These are phyloP conservation scores for Sutorius australiensis DNA, from an alignment of 768 basidiomycete genomes.

Conservation along the genomic window DNA sequence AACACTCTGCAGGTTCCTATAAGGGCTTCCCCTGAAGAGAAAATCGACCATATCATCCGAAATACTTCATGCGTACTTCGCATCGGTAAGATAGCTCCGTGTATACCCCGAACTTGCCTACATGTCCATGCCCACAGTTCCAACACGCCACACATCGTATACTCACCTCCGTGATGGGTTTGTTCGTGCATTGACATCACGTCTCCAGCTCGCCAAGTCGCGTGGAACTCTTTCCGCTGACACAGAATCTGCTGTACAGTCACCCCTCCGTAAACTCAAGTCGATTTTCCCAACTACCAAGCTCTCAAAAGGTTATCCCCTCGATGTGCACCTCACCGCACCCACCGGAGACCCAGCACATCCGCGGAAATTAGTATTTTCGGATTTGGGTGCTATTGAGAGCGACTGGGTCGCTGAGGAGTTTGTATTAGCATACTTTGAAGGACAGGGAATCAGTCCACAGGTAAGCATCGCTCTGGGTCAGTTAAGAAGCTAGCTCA, in stretches of 20 bases:
- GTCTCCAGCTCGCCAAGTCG: slow-evolving; percentile 51
- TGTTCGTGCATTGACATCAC: slow-evolving; percentile 64
- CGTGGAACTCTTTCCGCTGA: slow-evolving; percentile 54
- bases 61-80: slow-evolving; percentile 71
- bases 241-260: slow-evolving; percentile 51
- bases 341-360: slow-evolving; percentile 43
- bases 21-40: slow-evolving; percentile 60
- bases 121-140: slow-evolving; percentile 45
- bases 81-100: slow-evolving; percentile 49
- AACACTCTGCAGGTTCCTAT: slow-evolving; percentile 44
- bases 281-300: slow-evolving; percentile 71
- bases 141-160: slow-evolving; percentile 72
- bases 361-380: slow-evolving; percentile 56
- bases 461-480: slow-evolving; percentile 43
- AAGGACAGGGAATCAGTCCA: slow-evolving; percentile 65
- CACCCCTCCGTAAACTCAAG: slow-evolving; percentile 68
- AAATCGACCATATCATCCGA: slow-evolving; percentile 61
- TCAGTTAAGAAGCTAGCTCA: neutral
- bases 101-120: neutral
- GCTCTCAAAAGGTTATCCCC: slow-evolving; percentile 59
- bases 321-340: slow-evolving; percentile 65
- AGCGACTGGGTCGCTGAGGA: slow-evolving; percentile 73
- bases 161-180: slow-evolving; percentile 83
- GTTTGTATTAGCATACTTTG: slow-evolving; percentile 72
- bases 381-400: slow-evolving; percentile 70